Conservation (phyloP, 2,329 filamentous ascomycete species). For the Hymenoscyphus linearis region DNA sequence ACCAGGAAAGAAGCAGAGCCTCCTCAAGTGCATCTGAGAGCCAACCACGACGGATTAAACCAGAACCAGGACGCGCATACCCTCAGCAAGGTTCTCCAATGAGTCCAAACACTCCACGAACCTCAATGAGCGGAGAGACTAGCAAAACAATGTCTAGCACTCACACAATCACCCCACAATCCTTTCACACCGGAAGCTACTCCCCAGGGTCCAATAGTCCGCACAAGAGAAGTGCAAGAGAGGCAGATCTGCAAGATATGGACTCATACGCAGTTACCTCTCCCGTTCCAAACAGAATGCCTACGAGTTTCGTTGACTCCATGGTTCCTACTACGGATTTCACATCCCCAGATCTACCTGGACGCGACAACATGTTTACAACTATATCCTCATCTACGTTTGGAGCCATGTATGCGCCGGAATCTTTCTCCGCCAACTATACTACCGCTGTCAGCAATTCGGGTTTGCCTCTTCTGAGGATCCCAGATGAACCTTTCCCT, state of each 20-base stretch:
- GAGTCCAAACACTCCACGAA: conserved; percentile 23
- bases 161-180: conserved; percentile 18
- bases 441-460: conserved; percentile 8
- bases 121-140: conserved; percentile 18
- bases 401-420: conserved; percentile 14
- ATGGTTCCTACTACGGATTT: conserved; percentile 6
- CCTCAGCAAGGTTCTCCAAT: conserved; percentile 16
- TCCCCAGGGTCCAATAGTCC: conserved; percentile 12
- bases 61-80: conserved; percentile 10
- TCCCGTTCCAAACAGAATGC: conserved; percentile 14
- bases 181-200: conserved; percentile 23
- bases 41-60: conserved; percentile 18
- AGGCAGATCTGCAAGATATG: conserved; percentile 19
- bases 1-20: conserved; percentile 23
- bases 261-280: conserved; percentile 20
- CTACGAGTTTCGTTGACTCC: conserved; percentile 13
- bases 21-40: conserved; percentile 27
- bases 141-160: conserved; percentile 22
- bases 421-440: conserved; percentile 16
- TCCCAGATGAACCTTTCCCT: conserved; percentile 28
- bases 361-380: conserved; percentile 12
- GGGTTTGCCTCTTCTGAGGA: conserved; percentile 25
- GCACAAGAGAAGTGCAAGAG: conserved; percentile 19
- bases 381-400: conserved; percentile 15
- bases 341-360: conserved; percentile 5